A percentile compares a stretch with the other conserved stretches of the same genome.
phyloP scores from a whole-genome alignment of 106 monocot species.

The Acorus calamus region DNA sequence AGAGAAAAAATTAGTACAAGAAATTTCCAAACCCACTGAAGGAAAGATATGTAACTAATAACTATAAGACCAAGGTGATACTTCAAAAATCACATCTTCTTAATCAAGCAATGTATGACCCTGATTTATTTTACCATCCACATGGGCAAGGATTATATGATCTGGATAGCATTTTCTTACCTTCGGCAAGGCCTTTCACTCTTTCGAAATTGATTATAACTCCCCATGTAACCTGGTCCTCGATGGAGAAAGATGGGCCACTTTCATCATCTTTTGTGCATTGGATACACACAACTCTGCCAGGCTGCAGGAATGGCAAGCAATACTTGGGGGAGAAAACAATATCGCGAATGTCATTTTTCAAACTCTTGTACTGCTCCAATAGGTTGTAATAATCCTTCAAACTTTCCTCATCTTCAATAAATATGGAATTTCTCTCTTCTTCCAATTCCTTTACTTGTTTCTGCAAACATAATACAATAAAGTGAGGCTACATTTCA shows the following conservation, averaged over 20 bases:
- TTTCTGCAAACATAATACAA: constrained; percentile 38
- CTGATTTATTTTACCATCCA: no score
- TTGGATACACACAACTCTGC: constrained; percentile 49
- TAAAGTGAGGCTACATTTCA: not conserved
- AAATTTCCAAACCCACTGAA: not conserved
- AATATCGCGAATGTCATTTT: constrained; percentile 58
- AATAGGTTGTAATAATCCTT: constrained; percentile 79
- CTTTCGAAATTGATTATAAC: constrained; percentile 75
- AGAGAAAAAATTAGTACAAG: not conserved
- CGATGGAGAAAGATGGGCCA: constrained; percentile 23
- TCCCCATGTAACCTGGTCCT: constrained; percentile 76
- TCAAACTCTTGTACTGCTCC: constrained; percentile 68
- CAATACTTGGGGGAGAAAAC: constrained; percentile 68
- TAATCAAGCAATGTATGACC: no score
- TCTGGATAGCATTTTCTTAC: constrained; percentile 29
- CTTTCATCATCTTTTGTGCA: constrained; percentile 27
- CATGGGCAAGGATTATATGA: no score
- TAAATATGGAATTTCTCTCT: constrained; percentile 83
- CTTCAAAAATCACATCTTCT: no score
- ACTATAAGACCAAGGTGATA: no score
- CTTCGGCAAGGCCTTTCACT: constrained; percentile 50
- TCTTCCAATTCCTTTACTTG: constrained; percentile 65
- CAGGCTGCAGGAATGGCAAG: constrained; percentile 85
- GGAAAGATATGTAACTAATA: no score
- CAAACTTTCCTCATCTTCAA: constrained; percentile 92